Evolutionary conservation across 441 rosid genomes (phyloP), one percentile per base, ranked within the genome.

Genomic region (Raphanus hybrid): DNA sequence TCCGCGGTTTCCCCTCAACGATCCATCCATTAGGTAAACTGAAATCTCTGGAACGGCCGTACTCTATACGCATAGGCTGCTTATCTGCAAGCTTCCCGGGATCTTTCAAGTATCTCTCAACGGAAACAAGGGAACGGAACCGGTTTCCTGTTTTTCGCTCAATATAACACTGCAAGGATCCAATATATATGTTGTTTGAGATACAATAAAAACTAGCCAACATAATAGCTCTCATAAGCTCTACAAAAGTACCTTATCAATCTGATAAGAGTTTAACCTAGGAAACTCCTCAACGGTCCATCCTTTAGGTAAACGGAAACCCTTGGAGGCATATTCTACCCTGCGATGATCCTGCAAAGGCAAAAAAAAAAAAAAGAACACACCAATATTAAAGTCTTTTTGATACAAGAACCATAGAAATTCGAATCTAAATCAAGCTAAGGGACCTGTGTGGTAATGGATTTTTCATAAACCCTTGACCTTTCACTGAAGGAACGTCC

Each of bases 81-180:
- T 74, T 34, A 45, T 69, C 76, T 52, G 55, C 5, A 70, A 18
- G 23, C 58, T 57, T 59, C 43, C 66, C 48, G 5, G 45, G 10
- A 67, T 62, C 84, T 59, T 80, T 57, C 55, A 88, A 81, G 74
- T 86, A 81, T 70, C 89, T 86, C 87, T 82, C 80, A 35, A 78
- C 87, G 12, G 90, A 78, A 67, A 62, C 58, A 59, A 78, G 82
- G 34, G 92, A 88, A 62, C 85, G 87, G 50, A 86, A 87, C 3
- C 79, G 82, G 54, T 55, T 72, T 65, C 89, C 87, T 39, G 87
- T 86, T 60, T 72, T 87, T 12, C 87, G 83, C 78, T 90, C 91
- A 82, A 84, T 75, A 80, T 83, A 88, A 78, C 39, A 82, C 91
- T 86, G 85, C 83, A 80, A 65, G 45, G 48, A 65, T 58, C 6